Base-by-base conservation (phyloP, 2,329 filamentous ascomycete genomes). In the Fusarium mangiferae region DNA sequence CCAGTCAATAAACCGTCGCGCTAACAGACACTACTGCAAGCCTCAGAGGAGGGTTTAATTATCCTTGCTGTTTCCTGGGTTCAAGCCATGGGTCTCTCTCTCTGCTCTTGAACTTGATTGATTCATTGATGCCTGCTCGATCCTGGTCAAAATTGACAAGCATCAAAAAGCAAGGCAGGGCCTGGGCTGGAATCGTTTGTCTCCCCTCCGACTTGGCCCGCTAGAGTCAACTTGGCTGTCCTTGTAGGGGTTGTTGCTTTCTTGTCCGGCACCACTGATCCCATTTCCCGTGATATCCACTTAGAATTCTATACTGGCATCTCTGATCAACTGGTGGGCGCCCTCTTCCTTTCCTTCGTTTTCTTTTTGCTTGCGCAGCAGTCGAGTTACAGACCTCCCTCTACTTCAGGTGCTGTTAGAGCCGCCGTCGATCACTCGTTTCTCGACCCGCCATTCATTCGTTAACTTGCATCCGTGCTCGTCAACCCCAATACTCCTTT, bases 1-100 rank as follows among this genome's bases (percentile, higher is more conserved):
- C 75, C 75, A 77, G 68, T 78, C 77, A 78, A 78, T 78, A 78
- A 78, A 76, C 70, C 77, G 73, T 46, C 66, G 60, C 75, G 72
- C 77, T 78, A 78, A 75, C 28, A 45, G 42, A 44, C 42, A 55
- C 72, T 75, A 75, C 72, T 78, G 77, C 77, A 78, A 70, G 69
- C 75, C 72, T 57, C 54, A 18, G 22, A 54, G 57, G 62, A 60
- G 62, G 63, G 62, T 60, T 52, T 72, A 61, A 67, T 71, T 52
- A 64, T 67, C 72, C 69, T 69, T 70, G 72, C 46, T 55, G 24
- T 52, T 26, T 24, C n/a, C 13, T 18, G 18, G 42, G 24, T 30
- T 42, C 33, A 35, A 46, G 58, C 38, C 30, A 36, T 52, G 28
- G 17, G n/a, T 55, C 41, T 35, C 42, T 54, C 46, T 66, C 42